Evolutionary conservation across 225 moss, liverwort and hornwort species (phyloP).

Genomic region (Antitrichia curtipendula): DNA sequence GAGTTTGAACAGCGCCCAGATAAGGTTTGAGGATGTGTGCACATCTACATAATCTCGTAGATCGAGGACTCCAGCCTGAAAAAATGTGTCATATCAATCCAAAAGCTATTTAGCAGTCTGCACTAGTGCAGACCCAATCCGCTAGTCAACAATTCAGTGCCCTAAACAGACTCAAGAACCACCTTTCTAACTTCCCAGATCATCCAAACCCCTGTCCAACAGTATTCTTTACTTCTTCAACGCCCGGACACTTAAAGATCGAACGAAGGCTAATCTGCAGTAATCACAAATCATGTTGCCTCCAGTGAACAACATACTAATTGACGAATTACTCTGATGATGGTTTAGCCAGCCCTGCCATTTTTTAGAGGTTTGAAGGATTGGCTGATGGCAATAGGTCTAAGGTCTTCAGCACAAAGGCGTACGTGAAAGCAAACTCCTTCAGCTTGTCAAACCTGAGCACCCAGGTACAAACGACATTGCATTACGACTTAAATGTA

Average conservation of each 20-base stretch:
- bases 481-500: not conserved
- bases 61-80: not conserved
- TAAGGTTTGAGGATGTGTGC: not conserved
- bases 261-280: not conserved
- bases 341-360: not conserved
- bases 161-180: not conserved
- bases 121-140: not conserved
- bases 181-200: not conserved
- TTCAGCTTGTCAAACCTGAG: slow-evolving; percentile 48
- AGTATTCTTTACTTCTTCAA: not conserved
- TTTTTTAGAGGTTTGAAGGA: slow-evolving; percentile 12
- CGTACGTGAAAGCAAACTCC: slow-evolving; percentile 38
- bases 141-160: not conserved
- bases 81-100: not conserved
- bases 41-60: not conserved
- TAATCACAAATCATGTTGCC: not conserved
- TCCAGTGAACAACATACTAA: not conserved
- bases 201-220: not conserved
- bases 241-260: not conserved
- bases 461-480: not conserved
- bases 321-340: not conserved
- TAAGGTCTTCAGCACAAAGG: slow-evolving; percentile 41
- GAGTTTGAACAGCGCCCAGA: not conserved
- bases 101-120: not conserved
- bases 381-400: slow-evolving; percentile 3